These are phyloP conservation scores for Boletus pseudo-olivaceus DNA, from an alignment of 768 basidiomycete genomes.

Conservation along the genomic window DNA sequence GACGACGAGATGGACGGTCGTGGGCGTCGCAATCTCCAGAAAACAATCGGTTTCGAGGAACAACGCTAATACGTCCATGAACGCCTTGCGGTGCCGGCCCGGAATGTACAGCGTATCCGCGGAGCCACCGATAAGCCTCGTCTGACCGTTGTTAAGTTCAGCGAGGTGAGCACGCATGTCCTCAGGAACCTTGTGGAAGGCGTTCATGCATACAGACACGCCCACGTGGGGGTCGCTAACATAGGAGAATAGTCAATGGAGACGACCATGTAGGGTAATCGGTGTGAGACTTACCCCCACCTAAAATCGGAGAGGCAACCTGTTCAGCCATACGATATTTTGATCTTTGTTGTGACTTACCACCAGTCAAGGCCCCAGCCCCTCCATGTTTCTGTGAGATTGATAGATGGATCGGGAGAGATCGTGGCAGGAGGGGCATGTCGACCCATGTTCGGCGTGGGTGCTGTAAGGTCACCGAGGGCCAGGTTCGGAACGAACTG, in stretches of 20 bases:
- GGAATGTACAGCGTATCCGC: conserved; percentile 50
- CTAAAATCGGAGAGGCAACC: conserved; percentile 17
- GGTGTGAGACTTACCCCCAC: conserved; percentile 38
- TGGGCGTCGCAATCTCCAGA: conserved; percentile 48
- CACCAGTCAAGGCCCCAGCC: conserved; percentile 44
- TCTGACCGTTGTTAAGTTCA: conserved; percentile 30
- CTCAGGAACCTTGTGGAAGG: conserved; percentile 35
- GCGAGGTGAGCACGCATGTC: conserved; percentile 38
- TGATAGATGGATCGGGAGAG: conserved; percentile 38
- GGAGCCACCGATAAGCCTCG: conserved; percentile 45
- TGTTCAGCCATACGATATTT: conserved; percentile 7
- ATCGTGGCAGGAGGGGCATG: conserved; percentile 41
- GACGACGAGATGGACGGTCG: conserved; percentile 40
- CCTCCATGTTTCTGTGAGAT: conserved; percentile 39
- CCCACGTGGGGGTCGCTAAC: conserved; percentile 43
- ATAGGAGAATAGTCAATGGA: not conserved
- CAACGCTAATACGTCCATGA: conserved; percentile 40
- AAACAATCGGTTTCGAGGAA: conserved; percentile 50
- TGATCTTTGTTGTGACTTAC: conserved; percentile 22
- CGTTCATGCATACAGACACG: conserved; percentile 40
- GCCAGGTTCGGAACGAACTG: conserved; percentile 40
- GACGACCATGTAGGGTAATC: not conserved
- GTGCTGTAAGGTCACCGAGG: conserved; percentile 14
- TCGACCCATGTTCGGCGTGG: conserved; percentile 17
- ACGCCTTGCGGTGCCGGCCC: conserved; percentile 34